Base-by-base conservation (phyloP, 2,329 filamentous ascomycete genomes). In the Diaporthe citriasiana region DNA sequence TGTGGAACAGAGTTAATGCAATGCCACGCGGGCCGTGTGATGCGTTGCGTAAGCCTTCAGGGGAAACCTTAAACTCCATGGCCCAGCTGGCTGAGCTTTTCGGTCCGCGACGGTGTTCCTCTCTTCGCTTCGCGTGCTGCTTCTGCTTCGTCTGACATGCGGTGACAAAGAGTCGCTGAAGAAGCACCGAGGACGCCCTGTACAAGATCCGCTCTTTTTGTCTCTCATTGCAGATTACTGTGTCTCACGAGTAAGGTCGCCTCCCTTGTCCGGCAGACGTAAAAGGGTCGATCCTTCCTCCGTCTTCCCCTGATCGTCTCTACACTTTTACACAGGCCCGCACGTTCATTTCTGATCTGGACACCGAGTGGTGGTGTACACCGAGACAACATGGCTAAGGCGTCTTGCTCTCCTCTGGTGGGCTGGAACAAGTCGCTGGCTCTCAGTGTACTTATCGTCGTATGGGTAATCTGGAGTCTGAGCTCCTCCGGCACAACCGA, bases 401-500 rank as follows among this genome's bases (percentile, higher is more conserved):
- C 71, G 30, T 40, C 60, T 27, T 68, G 27, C 47, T 40, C 25
- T 25, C 55, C 73, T 15, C 30, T 69, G 53, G 59, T 71, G 56
- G 55, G 71, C 65, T 75, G 73, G 73, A 73, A 68, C 38, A 71
- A 63, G 65, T 66, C 66, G 2, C 42, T 71, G 22, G 74, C 71
- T 9, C 55, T 66, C 22, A 71, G 57, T 17, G 17, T 60, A n/a
- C 74, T 75, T 40, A 47, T 75, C 13, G 13, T 73, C 22, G 35
- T 75, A 42, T 75, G 74, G 74, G 33, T 75, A 4, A 19, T 68
- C 50, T 73, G 71, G 74, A 71, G 71, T 17, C 33, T 73, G 40
- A 59, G 53, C 5, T 73, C 19, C 30, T 53, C 66, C 12, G 22
- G 55, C 38, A 10, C 47, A 17, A 51, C 70, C 47, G 70, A 42